Conservation (phyloP, 306 rosid genomes). For the Hippophae tibetana region DNA sequence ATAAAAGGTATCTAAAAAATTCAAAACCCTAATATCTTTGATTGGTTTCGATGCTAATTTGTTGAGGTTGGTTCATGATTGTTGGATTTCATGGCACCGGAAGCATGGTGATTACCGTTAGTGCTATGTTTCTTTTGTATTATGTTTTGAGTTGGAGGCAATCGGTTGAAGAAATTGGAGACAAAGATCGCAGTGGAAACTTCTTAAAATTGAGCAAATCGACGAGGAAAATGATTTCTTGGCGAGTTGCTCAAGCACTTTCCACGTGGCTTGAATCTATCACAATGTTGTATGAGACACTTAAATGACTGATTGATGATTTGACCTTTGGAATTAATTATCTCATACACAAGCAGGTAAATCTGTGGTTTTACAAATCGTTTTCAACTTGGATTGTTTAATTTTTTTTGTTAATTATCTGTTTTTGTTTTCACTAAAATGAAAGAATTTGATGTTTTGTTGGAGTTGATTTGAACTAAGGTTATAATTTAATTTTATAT, state of each 20-base stretch:
- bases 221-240: constrained; percentile 45
- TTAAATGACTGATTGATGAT: constrained; percentile 32
- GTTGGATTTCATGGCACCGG: constrained; percentile 61
- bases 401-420: too few species aligned
- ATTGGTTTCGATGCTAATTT: not conserved
- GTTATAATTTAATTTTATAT: too few species aligned
- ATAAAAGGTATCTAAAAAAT: too few species aligned
- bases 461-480: too few species aligned
- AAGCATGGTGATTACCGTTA: constrained; percentile 91
- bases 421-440: too few species aligned
- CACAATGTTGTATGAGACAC: constrained; percentile 66
- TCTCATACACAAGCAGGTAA: too few species aligned
- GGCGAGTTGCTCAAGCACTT: constrained; percentile 93
- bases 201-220: constrained; percentile 57
- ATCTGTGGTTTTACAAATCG: too few species aligned
- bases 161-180: constrained; percentile 26
- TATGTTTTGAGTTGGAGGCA: constrained; percentile 41
- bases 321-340: too few species aligned
- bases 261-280: constrained; percentile 79
- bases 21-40: too few species aligned
- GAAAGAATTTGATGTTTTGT: too few species aligned
- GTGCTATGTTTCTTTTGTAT: constrained; percentile 67
- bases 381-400: too few species aligned
- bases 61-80: not conserved
- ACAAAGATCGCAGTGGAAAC: constrained; percentile 35